Evolutionary conservation across 768 basidiomycete genomes (phyloP).

Genomic region (Phanerodontia chrysosporium): DNA sequence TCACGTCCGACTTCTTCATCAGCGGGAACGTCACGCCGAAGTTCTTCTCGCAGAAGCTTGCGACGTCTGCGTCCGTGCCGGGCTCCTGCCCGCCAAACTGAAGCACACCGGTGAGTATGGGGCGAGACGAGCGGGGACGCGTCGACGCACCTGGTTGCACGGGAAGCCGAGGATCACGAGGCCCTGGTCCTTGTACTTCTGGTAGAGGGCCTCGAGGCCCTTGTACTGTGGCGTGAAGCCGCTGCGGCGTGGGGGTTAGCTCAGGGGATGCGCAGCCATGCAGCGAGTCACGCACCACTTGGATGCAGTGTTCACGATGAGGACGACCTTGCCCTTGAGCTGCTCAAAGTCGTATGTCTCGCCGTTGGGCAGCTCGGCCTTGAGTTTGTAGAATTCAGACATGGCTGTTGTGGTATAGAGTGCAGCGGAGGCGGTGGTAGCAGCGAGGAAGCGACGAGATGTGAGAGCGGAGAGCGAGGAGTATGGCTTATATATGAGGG

Average conservation of each 20-base stretch:
- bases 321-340: slow-evolving; percentile 71
- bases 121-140: too few relatives aligned
- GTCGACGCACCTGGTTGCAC: slow-evolving; percentile 68
- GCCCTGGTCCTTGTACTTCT: slow-evolving; percentile 74
- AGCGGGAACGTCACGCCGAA: slow-evolving; percentile 89
- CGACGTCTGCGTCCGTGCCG: slow-evolving; percentile 70
- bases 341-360: slow-evolving; percentile 59
- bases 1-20: slow-evolving; percentile 92
- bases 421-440: neutral
- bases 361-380: slow-evolving; percentile 56
- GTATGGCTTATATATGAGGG: slow-evolving; percentile 1
- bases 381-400: slow-evolving; percentile 58
- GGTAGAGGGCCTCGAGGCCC: slow-evolving; percentile 75
- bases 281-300: slow-evolving; percentile 47
- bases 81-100: slow-evolving; percentile 89
- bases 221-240: slow-evolving; percentile 84
- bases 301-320: slow-evolving; percentile 77
- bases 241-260: slow-evolving; percentile 32
- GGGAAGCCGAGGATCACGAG: slow-evolving; percentile 88
- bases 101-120: neutral
- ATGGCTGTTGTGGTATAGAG: slow-evolving; percentile 9
- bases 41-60: slow-evolving; percentile 72
- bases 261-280: neutral
- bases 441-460: neutral
- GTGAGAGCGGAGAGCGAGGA: neutral